Evolutionary conservation across 805 yeast species (phyloP).

Genomic region (Metahyphopichia silvanorum): DNA sequence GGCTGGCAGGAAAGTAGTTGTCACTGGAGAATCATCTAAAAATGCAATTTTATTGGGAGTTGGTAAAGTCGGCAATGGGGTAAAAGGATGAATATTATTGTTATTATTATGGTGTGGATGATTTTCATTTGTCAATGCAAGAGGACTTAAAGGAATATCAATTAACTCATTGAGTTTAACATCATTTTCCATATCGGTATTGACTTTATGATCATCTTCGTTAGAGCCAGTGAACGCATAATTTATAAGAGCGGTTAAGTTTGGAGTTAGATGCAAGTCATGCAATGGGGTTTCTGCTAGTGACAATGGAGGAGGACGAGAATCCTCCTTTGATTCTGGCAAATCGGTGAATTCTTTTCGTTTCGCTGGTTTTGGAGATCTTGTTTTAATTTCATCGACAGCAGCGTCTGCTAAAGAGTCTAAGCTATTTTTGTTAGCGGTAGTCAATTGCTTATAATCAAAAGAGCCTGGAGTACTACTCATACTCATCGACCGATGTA

Average conservation of each 20-base stretch:
- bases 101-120: background rate
- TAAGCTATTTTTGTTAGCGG: slow-evolving; percentile 11
- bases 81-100: background rate
- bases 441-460: slow-evolving; percentile 7
- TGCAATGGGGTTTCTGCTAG: slow-evolving; percentile 7
- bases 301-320: slow-evolving; percentile 4
- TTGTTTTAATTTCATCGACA: slow-evolving; percentile 22
- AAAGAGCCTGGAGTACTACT: slow-evolving; percentile 6
- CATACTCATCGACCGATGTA: slow-evolving; percentile 1
- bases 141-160: slow-evolving; percentile 27
- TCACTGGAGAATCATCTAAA: background rate
- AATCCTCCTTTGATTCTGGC: slow-evolving; percentile 1
- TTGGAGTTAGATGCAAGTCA: slow-evolving; percentile 31
- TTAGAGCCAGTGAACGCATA: slow-evolving; percentile 22
- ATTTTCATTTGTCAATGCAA: slow-evolving; percentile 8
- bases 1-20: background rate
- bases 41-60: background rate
- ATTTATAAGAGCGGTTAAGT: slow-evolving; percentile 35
- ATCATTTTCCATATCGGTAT: slow-evolving; percentile 8
- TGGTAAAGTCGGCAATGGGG: background rate
- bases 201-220: slow-evolving; percentile 16
- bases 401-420: slow-evolving; percentile 36
- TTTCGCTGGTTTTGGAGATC: slow-evolving; percentile 7
- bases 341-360: slow-evolving; percentile 3
- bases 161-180: slow-evolving; percentile 10